Evolutionary conservation across 257 asterid genomes (phyloP), one percentile per base, ranked within the genome.

Genomic region (Knoxia roxburghii): DNA sequence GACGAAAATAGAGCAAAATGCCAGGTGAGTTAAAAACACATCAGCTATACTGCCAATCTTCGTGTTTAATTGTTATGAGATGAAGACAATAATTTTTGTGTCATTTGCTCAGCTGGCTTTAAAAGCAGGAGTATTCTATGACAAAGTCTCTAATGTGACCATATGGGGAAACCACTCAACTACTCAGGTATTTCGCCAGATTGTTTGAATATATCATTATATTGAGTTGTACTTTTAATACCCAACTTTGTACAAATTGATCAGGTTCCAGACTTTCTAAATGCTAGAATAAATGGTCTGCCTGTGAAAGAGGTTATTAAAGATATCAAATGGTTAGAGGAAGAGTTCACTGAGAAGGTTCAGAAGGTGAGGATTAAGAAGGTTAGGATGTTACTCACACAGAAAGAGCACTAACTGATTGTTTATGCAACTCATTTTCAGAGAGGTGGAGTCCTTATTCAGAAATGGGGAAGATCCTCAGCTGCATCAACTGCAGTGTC

Each of bases 151-250:
- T 0, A 90, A 94, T 63, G 70, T 88, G 81, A 94, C 99, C 61
- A 94, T 94, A 20, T 94, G 99, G 99, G 99, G 99, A 17, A 94
- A 94, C 78, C 99, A 94, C 86, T 94, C 97, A 6, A 90, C 98
- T 29, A 94, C 99, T 79, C 99, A 94, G 96, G 98, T 89, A 33
- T 49, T 27, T n/a, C 20, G 12, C 3, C 40, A 27, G 7, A 10
- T 6, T 61, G 13, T 20, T 45, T 35, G 23, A 9, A 43, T 45
- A n/a, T n/a, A 0, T 41, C 35, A 40, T 39, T n/a, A 6, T 7
- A 59, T 50, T 40, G 51, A 51, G 49, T 76, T 69, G 48, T 37
- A 21, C 20, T 15, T 59, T 40, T 23, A 32, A 62, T 33, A 59
- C 40, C 12, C 56, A 15, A 37, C 6, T 46, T 53, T 66, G 15